phyloP scores from a whole-genome alignment of 805 yeast genomes.

The Saccharomycopsis javanensis region DNA sequence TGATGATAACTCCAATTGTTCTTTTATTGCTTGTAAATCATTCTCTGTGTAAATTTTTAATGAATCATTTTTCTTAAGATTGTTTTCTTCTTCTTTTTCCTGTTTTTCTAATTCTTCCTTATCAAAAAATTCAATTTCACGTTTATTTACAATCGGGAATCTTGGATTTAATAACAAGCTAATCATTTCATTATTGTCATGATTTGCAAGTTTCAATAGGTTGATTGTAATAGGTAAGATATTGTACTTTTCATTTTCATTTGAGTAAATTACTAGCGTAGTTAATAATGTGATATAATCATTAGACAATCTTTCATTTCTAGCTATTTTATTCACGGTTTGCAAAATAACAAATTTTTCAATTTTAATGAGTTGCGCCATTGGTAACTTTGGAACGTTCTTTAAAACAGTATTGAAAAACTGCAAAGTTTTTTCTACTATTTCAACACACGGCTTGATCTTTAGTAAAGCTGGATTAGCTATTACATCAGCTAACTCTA shows the following conservation, averaged over 20 bases:
- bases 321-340: conserved; percentile 25
- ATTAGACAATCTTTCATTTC: conserved; percentile 20
- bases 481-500: conserved; percentile 56
- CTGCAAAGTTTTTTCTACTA: conserved; percentile 26
- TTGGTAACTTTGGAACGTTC: conserved; percentile 41
- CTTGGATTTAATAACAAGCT: conserved; percentile 66
- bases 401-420: conserved; percentile 44
- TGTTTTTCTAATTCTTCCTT: conserved; percentile 25
- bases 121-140: conserved; percentile 20
- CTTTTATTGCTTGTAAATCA: conserved; percentile 2
- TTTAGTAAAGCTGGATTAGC: conserved; percentile 41
- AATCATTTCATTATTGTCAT: conserved; percentile 31
- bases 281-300: conserved; percentile 32
- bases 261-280: conserved; percentile 59
- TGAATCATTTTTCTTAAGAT: not conserved
- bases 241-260: conserved; percentile 45
- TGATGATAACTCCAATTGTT: not conserved
- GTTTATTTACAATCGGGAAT: conserved; percentile 42
- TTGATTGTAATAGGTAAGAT: conserved; percentile 61
- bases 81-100: conserved; percentile 8
- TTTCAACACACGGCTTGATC: conserved; percentile 2
- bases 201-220: conserved; percentile 36
- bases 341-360: conserved; percentile 35
- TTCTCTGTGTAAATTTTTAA: not conserved
- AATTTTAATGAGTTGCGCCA: conserved; percentile 55